Conservation (phyloP, 176 grass and related monocot genomes). For the Rhynchospora pubera region DNA sequence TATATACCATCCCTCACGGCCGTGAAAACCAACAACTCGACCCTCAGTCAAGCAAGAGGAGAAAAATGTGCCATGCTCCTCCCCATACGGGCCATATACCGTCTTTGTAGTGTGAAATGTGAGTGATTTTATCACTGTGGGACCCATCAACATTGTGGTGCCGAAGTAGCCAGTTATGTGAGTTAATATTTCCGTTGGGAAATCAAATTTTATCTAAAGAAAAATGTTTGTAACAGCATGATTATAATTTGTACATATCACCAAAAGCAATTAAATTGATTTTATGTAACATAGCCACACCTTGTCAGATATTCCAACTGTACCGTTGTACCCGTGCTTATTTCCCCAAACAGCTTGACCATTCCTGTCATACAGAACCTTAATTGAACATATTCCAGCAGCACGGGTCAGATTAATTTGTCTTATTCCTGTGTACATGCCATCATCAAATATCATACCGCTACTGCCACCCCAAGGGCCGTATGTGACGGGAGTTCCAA, state of each 20-base stretch:
- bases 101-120: conserved; percentile 89
- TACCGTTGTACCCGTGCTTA: conserved; percentile 56
- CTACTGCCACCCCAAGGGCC: conserved; percentile 86
- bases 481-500: conserved; percentile 49
- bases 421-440: conserved; percentile 65
- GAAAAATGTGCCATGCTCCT: conserved; percentile 74
- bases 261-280: background rate
- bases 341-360: conserved; percentile 87
- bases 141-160: conserved; percentile 66
- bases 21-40: conserved; percentile 69
- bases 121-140: conserved; percentile 61
- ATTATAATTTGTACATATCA: background rate
- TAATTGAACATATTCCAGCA: conserved; percentile 57
- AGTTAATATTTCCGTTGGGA: conserved; percentile 73
- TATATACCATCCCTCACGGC: conserved; percentile 62
- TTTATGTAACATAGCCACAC: conserved; percentile 22
- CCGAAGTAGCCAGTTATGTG: conserved; percentile 83
- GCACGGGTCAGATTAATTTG: conserved; percentile 64
- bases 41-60: conserved; percentile 65
- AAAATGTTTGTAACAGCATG: background rate
- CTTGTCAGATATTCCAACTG: conserved; percentile 53
- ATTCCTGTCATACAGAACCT: conserved; percentile 80
- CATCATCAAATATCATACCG: conserved; percentile 94
- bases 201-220: conserved; percentile 61
- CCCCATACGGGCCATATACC: conserved; percentile 67